Evolutionary conservation across 164 flowering plant genomes (phyloP).

Genomic region (Amborella trichopoda): DNA sequence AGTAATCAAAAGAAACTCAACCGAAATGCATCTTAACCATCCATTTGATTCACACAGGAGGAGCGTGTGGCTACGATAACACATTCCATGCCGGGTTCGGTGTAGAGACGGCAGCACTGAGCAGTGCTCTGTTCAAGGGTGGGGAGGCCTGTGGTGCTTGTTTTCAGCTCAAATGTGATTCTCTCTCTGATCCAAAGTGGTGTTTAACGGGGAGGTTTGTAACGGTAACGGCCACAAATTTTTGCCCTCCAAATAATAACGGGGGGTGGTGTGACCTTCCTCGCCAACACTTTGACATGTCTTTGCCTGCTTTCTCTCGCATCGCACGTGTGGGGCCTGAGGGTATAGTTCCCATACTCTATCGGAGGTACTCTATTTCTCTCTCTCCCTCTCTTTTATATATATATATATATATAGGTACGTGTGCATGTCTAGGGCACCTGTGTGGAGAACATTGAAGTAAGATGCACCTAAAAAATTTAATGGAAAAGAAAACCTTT

Average conservation of each 20-base stretch:
- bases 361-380: conserved; percentile 59
- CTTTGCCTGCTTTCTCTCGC: conserved; percentile 52
- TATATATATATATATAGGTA: no score
- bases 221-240: conserved; percentile 69
- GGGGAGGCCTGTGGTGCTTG: conserved; percentile 79
- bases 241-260: conserved; percentile 72
- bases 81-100: conserved; percentile 67
- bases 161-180: conserved; percentile 45
- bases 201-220: conserved; percentile 30
- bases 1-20: no score
- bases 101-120: conserved; percentile 54
- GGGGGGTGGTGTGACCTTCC: conserved; percentile 87
- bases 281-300: conserved; percentile 68
- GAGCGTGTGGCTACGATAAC: conserved; percentile 85
- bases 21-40: not conserved
- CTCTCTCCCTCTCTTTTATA: no score
- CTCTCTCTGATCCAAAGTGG: conserved; percentile 44
- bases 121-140: conserved; percentile 39
- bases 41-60: conserved; percentile 52
- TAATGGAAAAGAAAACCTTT: no score
- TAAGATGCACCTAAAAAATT: no score
- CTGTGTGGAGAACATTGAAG: no score
- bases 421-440: no score
- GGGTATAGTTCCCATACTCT: conserved; percentile 64
- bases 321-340: conserved; percentile 54